These are phyloP conservation scores for Cyathus striatus DNA, from an alignment of 768 basidiomycete species.

Conservation along the genomic window DNA sequence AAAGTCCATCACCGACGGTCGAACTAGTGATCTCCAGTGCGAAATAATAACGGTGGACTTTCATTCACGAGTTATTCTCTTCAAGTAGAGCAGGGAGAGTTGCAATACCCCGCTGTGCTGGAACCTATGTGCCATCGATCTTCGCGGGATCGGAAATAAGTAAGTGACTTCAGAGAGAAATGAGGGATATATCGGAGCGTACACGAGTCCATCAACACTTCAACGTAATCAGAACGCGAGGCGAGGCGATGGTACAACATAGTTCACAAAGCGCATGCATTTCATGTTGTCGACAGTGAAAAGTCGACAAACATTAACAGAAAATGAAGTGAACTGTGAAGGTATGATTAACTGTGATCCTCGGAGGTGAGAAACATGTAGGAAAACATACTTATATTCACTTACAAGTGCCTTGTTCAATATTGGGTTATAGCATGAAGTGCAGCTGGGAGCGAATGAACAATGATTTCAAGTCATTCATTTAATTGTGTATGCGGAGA, in stretches of 20 bases:
- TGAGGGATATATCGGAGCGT: constrained; percentile 11
- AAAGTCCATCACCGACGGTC: constrained; percentile 18
- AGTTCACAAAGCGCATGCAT: constrained; percentile 24
- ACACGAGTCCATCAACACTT: constrained; percentile 16
- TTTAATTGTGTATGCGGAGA: no score
- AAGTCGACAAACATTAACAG: constrained; percentile 14
- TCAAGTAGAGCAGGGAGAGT: not conserved
- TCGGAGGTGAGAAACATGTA: constrained; percentile 17
- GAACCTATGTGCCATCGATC: constrained; percentile 16
- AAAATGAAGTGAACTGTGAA: not conserved
- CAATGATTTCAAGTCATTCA: no score
- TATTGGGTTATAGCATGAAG: no score
- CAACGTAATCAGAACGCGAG: constrained; percentile 20
- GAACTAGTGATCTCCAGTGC: constrained; percentile 20
- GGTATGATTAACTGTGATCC: constrained; percentile 20
- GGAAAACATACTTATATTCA: no score
- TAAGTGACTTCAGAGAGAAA: constrained; percentile 11
- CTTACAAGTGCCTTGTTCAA: no score
- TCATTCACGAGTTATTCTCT: not conserved
- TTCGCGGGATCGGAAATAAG: constrained; percentile 31
- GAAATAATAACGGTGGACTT: constrained; percentile 6
- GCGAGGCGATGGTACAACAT: constrained; percentile 14
- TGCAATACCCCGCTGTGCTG: not conserved
- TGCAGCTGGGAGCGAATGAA: no score
- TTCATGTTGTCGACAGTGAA: no score